Evolutionary conservation across 1,139 yeast genomes (phyloP), one percentile per base, ranked within the genome.

Genomic region (Geotrichum candidum): DNA sequence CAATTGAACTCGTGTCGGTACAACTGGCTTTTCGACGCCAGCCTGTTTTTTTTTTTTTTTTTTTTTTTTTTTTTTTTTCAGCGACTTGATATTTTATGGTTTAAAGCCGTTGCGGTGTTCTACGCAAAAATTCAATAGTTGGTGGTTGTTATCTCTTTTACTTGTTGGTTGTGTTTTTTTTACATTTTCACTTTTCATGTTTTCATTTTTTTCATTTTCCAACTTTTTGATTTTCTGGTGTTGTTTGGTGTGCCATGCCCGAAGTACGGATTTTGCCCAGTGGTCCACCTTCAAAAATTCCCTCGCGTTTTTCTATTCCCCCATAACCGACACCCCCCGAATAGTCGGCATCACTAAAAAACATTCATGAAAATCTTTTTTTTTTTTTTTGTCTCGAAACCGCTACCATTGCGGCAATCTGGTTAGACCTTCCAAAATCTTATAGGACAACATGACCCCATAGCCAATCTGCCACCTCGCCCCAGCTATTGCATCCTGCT

Each of bases 251-350:
- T 48, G 54, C 51, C 33, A 31, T 48, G 46, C 48, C 58, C 58
- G 58, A 51, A 57, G 52, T 41, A 41, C 59, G 55, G 59, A 52
- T 45, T 29, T 45, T 25, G 46, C 54, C 27, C 56, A 27, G 35
- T 27, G 60, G 45, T 18, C 10, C 15, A 48, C 35, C 31, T 15
- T n/a, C 3, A 41, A 22, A 38, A 38, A 25, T 23, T 41, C 55
- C 33, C 55, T 22, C 51, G 51, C 51, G n/a, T 33, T 18, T 35
- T n/a, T 15, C 54, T 48, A n/a, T 25, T 45, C 41, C 59, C n/a
- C 46, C 46, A 41, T 15, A 11, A 15, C 46, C 51, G 55, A 4
- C 45, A 18, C 18, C 35, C 27, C 33, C 55, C 51, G 51, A 56
- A 51, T 48, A 23, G 22, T 38, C 54, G 33, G 29, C 53, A 45